Conservation (phyloP, 257 asterid genomes). For the Capsicum baccatum region DNA sequence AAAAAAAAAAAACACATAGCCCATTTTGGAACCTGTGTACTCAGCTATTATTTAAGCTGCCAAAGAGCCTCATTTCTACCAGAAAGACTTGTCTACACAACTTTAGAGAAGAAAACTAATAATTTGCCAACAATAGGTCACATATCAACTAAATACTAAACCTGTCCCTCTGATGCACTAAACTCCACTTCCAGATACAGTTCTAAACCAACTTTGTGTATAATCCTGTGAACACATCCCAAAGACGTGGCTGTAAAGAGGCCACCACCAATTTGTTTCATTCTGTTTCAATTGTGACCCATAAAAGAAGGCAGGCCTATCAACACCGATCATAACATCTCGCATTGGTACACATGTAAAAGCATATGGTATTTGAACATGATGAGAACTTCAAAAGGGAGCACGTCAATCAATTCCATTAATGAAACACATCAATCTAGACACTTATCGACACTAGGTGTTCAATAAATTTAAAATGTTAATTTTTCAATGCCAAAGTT, state of each 20-base stretch:
- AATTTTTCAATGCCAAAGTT: neutral
- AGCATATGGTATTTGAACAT: conserved; percentile 12
- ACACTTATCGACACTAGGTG: neutral
- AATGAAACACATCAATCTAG: neutral
- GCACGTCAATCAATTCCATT: neutral
- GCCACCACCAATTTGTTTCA: neutral
- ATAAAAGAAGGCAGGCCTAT: neutral
- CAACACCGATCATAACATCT: neutral
- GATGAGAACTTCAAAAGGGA: conserved; percentile 4
- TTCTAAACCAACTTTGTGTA: neutral
- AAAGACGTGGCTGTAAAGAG: neutral
- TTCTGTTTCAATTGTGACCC: neutral
- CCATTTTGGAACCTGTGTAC: neutral
- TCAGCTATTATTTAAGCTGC: neutral
- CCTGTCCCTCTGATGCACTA: neutral
- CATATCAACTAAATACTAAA: neutral
- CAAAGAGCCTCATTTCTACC: neutral
- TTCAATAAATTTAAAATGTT: neutral
- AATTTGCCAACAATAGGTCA: neutral
- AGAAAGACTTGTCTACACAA: neutral
- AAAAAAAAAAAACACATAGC: neutral
- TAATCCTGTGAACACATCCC: neutral
- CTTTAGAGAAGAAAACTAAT: neutral
- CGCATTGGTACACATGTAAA: neutral
- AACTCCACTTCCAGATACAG: neutral